phyloP scores from a whole-genome alignment of 257 asterid genomes.

The Anisodus acutangulus region DNA sequence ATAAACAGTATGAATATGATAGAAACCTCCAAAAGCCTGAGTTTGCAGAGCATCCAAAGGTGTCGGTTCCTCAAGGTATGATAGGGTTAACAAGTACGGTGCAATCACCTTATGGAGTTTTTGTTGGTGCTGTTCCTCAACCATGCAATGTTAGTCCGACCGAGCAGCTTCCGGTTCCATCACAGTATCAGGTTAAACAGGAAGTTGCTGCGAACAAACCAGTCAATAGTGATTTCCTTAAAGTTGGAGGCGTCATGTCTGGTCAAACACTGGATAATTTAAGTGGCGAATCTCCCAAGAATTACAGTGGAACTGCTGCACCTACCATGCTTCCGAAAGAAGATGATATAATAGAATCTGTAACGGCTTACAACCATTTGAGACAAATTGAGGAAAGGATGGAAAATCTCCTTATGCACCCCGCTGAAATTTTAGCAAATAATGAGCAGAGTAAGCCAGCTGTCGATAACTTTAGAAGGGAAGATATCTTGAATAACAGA shows the following conservation, averaged over 20 bases:
- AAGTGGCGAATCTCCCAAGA: constrained; percentile 60
- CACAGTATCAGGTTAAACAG: constrained; percentile 60
- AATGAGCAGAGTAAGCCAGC: constrained; percentile 48
- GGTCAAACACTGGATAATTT: constrained; percentile 52
- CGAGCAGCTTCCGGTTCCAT: constrained; percentile 53
- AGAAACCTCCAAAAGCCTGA: constrained; percentile 47
- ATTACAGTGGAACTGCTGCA: constrained; percentile 47
- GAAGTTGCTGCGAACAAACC: constrained; percentile 50
- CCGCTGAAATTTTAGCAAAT: constrained; percentile 52
- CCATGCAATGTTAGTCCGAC: constrained; percentile 49
- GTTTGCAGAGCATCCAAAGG: constrained; percentile 56
- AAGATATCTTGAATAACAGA: constrained; percentile 41
- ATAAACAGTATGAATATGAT: constrained; percentile 50
- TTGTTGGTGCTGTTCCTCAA: constrained; percentile 52
- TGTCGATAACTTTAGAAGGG: constrained; percentile 45
- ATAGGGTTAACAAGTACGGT: constrained; percentile 51
- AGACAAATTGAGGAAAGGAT: constrained; percentile 69
- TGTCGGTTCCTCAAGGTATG: constrained; percentile 51
- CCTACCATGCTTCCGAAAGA: constrained; percentile 52
- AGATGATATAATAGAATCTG: constrained; percentile 45
- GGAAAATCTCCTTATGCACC: constrained; percentile 63
- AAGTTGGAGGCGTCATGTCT: constrained; percentile 43
- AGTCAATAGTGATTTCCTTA: constrained; percentile 48
- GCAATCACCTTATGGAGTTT: constrained; percentile 58
- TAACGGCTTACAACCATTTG: constrained; percentile 54